Evolutionary conservation across 1,139 yeast species (phyloP), one percentile per base, ranked within the genome.

Genomic region (Magnusiomyces tetraspermus): DNA sequence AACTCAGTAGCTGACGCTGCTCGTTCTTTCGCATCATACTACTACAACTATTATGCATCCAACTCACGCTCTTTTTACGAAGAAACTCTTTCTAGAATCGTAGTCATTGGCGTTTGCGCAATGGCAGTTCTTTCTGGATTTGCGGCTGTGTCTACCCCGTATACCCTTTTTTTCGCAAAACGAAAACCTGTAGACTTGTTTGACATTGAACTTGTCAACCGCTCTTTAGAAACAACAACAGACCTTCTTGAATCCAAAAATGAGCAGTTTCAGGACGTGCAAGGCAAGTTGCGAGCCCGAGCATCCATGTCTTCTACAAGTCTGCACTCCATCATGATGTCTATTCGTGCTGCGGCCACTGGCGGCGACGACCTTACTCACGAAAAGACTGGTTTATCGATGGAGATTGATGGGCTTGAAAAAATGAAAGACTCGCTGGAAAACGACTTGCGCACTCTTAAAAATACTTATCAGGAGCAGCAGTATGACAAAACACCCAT

Each of bases 121-220:
- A 82, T 85, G 76, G 88, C 90, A 0, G 65, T 78, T 0, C 68
- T 86, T 41, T 82, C 89, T 1, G 95, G 94, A 0, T 72, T 85
- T 46, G 92, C 92, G 1, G 82, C 89, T 11, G 78, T 81, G 17
- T 76, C 89, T n/a, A 82, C 88, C 0, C 81, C 85, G 1, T 77
- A 76, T 68, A 71, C 67, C 56, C 71, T 57, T 49, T 71, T 67
- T 59, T 40, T 71, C 48, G 58, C 66, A 51, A 53, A 56, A 46
- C 55, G 61, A 5, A 57, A 60, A 28, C 60, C 57, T 0, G 66
- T 68, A 17, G 60, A 67, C 1, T 66, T 66, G 24, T 55, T 60
- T 19, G 74, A 71, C 51, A 58, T 69, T 33, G 63, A 60, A 50
- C 61, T 73, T 1, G 53, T 74, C n/a, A 61, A 64, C 36, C 60